These are phyloP conservation scores for Phytophthora uliginosa DNA, from an alignment of 352 stramenopile genomes.

Conservation along the genomic window DNA sequence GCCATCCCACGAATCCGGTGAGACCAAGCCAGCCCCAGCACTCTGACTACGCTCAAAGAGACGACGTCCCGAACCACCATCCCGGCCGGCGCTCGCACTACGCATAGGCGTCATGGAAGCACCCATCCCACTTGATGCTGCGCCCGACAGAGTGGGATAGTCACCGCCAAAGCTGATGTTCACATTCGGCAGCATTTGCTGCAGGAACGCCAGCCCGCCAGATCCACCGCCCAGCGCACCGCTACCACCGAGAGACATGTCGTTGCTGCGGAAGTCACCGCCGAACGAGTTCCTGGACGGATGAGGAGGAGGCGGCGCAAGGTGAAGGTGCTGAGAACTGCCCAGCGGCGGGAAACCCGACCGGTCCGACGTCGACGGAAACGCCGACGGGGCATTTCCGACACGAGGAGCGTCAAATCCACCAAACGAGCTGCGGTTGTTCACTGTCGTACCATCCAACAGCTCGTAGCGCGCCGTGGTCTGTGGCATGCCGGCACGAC, in stretches of 20 bases:
- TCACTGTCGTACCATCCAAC: slow-evolving; percentile 43
- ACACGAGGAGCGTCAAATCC: slow-evolving; percentile 28
- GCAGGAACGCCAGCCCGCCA: slow-evolving; percentile 76
- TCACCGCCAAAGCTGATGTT: slow-evolving; percentile 91
- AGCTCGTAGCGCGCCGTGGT: slow-evolving; percentile 37
- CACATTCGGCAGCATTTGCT: slow-evolving; percentile 91
- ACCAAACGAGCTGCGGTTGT: slow-evolving; percentile 38
- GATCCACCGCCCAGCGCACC: slow-evolving; percentile 10
- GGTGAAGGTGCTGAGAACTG: slow-evolving; percentile 39
- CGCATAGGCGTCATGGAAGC: slow-evolving; percentile 11
- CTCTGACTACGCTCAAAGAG: slow-evolving; percentile 54
- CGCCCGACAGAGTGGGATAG: slow-evolving; percentile 43
- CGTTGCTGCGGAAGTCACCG: slow-evolving; percentile 36
- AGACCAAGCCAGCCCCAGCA: slow-evolving; percentile 24
- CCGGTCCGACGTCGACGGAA: slow-evolving; percentile 38
- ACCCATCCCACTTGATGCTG: slow-evolving; percentile 17
- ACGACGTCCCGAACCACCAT: slow-evolving; percentile 34
- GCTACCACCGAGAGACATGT: slow-evolving; percentile 27
- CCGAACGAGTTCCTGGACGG: slow-evolving; percentile 42
- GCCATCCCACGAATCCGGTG: slow-evolving; percentile 40
- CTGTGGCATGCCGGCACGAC: slow-evolving; percentile 18
- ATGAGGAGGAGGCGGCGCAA: slow-evolving; percentile 33
- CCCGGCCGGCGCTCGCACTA: slow-evolving; percentile 21
- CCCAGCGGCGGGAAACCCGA: slow-evolving; percentile 56
- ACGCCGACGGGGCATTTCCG: slow-evolving; percentile 26